Evolutionary conservation across 495 filamentous ascomycete species (phyloP), one percentile per base, ranked within the genome.

Genomic region (Hyphodiscus hymeniophilus): DNA sequence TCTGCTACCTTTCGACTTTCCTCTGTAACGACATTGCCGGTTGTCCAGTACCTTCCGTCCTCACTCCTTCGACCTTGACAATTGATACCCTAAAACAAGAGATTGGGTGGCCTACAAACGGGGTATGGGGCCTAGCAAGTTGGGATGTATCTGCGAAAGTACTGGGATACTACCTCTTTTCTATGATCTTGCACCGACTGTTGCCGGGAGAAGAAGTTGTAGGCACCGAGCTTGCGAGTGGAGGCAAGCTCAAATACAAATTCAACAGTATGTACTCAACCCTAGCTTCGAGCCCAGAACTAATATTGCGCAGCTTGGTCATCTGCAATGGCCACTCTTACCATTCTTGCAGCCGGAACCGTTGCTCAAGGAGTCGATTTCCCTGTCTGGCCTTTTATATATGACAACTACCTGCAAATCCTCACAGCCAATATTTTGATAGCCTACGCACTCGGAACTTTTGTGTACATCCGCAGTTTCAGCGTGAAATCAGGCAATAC

Each of bases 11-110:
- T 45, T 76, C 88, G 56, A 70, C 80, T 30, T 95, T 96, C 60
- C 66, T 87, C 55, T 96, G 92, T 74, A 97, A 95, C 61, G 92
- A 95, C 60, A 64, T 89, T 51, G 80, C 87, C 22, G 92, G 94
- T 44, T 97, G 94, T 56, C 94, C 92, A 11, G 80, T 86, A 6
- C 87, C 90, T 7, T 90, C 83, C n/a, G 70, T 92, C 21, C 75
- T 95, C 40, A 72, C 76, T 45, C 89, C 90, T 26, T 81, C 76
- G 36, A 80, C 78, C 18, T 67, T 95, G 28, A 76, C 76, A 30
- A 68, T 89, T 42, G 76, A 82, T 12, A 69, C 75, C 57, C 66
- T 95, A 57, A 91, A 90, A 63, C 48, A 67, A 33, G 89, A 95
- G 55, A 71, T 82, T 17, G 86, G 84, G 47, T 95, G 89, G 89